Evolutionary conservation across 2,329 filamentous ascomycete genomes (phyloP).

Genomic region (Cladosporium austrohemisphaericum): DNA sequence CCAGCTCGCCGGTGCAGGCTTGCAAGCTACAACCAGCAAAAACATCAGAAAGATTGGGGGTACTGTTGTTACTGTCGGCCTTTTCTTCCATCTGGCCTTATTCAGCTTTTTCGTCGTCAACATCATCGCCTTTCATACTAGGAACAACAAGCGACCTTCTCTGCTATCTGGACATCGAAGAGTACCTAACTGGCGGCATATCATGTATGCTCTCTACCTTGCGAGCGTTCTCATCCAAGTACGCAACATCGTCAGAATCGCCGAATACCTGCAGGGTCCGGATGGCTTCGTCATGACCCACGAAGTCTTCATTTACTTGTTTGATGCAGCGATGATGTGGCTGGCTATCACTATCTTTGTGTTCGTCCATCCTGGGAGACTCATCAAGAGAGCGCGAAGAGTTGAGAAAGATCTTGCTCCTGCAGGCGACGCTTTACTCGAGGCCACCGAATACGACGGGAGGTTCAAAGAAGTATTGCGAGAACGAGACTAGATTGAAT

Average conservation of each 20-base stretch:
- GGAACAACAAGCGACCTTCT: slow-evolving; percentile 23
- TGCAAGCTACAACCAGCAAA: not conserved
- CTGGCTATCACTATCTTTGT: slow-evolving; percentile 22
- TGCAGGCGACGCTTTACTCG: not conserved
- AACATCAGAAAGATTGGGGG: slow-evolving; percentile 38
- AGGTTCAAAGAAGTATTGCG: not conserved
- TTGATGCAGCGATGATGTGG: slow-evolving; percentile 43
- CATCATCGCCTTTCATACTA: slow-evolving; percentile 48
- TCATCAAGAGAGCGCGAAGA: not conserved
- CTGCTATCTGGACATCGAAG: slow-evolving; percentile 18
- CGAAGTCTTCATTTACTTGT: slow-evolving; percentile 44
- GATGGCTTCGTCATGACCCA: slow-evolving; percentile 40
- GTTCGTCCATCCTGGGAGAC: slow-evolving; percentile 13
- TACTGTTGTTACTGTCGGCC: slow-evolving; percentile 52
- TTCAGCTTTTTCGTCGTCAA: slow-evolving; percentile 55
- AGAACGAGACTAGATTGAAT: too few species aligned
- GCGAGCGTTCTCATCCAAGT: slow-evolving; percentile 43
- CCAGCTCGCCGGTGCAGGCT: slow-evolving; percentile 5
- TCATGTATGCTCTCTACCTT: slow-evolving; percentile 38
- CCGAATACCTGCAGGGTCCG: slow-evolving; percentile 47
- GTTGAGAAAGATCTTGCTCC: not conserved
- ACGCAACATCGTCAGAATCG: slow-evolving; percentile 45
- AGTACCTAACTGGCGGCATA: slow-evolving; percentile 31
- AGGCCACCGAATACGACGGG: not conserved
- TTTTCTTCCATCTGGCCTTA: slow-evolving; percentile 56